phyloP scores from a whole-genome alignment of 1,139 yeast species.

The Candida tetrigidarum region DNA sequence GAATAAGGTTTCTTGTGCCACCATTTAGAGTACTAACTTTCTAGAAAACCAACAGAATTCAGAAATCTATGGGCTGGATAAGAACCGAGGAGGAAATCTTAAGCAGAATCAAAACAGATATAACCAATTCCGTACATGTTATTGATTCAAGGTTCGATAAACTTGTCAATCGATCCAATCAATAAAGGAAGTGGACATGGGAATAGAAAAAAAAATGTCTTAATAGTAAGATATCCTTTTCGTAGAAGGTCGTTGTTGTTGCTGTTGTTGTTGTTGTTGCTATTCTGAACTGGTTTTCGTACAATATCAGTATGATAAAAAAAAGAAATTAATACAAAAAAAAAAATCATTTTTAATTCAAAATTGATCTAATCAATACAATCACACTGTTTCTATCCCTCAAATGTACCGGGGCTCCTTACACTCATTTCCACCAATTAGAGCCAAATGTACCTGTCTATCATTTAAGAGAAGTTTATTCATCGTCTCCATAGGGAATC shows the following conservation, averaged over 20 bases:
- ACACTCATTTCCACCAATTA: constrained; percentile 8
- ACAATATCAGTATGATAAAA: too few relatives aligned
- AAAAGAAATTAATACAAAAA: too few relatives aligned
- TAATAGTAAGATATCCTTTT: too few relatives aligned
- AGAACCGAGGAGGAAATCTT: constrained; percentile 22
- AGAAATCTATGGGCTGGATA: constrained; percentile 24
- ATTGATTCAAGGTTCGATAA: background rate
- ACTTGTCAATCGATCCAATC: background rate
- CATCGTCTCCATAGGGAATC: constrained; percentile 77
- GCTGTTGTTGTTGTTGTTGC: too few relatives aligned
- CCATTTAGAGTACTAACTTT: background rate
- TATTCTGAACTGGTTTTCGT: too few relatives aligned
- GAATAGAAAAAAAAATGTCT: too few relatives aligned
- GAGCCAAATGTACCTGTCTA: background rate
- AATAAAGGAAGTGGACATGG: background rate
- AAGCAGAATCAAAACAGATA: constrained; percentile 3
- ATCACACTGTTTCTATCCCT: too few relatives aligned
- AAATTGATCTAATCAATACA: too few relatives aligned
- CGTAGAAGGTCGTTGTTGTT: too few relatives aligned
- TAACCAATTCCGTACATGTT: background rate
- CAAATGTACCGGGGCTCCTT: constrained; percentile 9
- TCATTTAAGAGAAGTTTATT: constrained; percentile 13
- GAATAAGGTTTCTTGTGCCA: background rate
- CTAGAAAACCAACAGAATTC: constrained; percentile 16
- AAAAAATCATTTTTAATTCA: too few relatives aligned